Evolutionary conservation across 1,284 basidiomycete genomes (phyloP).

Genomic region (Cryptococcus sp.): DNA sequence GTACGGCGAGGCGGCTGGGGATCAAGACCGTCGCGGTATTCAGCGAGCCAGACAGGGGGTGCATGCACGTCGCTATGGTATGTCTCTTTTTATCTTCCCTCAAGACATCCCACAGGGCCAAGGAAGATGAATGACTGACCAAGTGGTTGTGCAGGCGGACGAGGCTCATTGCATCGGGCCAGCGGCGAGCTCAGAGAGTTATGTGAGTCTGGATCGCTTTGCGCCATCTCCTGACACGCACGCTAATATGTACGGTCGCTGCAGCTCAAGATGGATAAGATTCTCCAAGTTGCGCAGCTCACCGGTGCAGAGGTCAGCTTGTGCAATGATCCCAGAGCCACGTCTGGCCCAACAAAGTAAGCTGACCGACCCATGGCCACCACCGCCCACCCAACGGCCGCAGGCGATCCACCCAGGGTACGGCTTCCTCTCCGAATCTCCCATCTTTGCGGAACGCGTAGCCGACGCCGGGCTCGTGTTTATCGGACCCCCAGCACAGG

Average conservation of each 20-base stretch:
- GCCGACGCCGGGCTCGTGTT: conserved; percentile 58
- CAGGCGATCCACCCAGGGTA: conserved; percentile 61
- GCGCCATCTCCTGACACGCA: neutral
- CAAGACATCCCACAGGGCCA: neutral
- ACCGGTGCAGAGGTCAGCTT: conserved; percentile 75
- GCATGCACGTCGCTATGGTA: conserved; percentile 66
- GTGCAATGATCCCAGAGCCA: too few species aligned
- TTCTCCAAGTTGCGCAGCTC: conserved; percentile 71
- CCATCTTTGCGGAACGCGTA: conserved; percentile 58
- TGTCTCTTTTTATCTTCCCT: neutral
- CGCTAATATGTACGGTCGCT: conserved; percentile 4
- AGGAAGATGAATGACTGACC: neutral
- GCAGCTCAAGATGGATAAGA: conserved; percentile 81
- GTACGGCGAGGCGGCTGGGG: conserved; percentile 79
- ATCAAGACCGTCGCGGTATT: conserved; percentile 90
- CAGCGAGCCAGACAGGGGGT: conserved; percentile 76
- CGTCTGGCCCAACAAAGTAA: too few species aligned
- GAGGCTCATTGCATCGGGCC: conserved; percentile 93
- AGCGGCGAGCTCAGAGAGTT: conserved; percentile 80
- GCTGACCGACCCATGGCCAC: neutral
- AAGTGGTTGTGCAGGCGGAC: conserved; percentile 71
- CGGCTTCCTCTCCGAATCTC: conserved; percentile 79
- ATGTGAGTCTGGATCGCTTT: conserved; percentile 59
- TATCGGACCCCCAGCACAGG: conserved; percentile 61
- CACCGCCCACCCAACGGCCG: neutral